Evolutionary conservation across 139 green algal species (phyloP).

Genomic region (Ulvella scutata): DNA sequence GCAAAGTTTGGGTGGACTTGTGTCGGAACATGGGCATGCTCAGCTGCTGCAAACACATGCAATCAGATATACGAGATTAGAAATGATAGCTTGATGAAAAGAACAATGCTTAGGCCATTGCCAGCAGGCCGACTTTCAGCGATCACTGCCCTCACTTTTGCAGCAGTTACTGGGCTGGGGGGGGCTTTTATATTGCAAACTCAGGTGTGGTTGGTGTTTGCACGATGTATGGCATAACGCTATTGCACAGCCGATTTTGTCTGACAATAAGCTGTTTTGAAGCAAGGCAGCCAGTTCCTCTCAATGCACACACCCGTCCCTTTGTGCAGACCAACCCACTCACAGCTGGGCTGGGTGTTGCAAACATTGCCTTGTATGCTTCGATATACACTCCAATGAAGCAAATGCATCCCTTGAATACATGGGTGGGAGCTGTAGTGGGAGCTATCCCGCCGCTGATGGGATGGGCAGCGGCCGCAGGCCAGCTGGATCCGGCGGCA

Average conservation of each 20-base stretch:
- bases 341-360: slow-evolving; percentile 68
- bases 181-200: slow-evolving; percentile 52
- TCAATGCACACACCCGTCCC: neutral
- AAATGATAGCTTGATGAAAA: slow-evolving; percentile 70
- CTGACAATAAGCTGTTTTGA: neutral
- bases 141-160: slow-evolving; percentile 68
- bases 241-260: neutral
- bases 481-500: slow-evolving; percentile 38
- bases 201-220: too few relatives aligned
- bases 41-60: slow-evolving; percentile 83
- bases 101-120: slow-evolving; percentile 80
- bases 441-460: slow-evolving; percentile 95
- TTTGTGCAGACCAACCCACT: slow-evolving; percentile 58
- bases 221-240: too few relatives aligned
- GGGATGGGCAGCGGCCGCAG: slow-evolving; percentile 76
- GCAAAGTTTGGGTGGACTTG: slow-evolving; percentile 54
- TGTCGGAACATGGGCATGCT: slow-evolving; percentile 69
- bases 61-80: slow-evolving; percentile 88
- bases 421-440: slow-evolving; percentile 94
- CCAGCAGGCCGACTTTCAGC: slow-evolving; percentile 57
- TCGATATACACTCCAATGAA: slow-evolving; percentile 95
- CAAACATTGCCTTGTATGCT: slow-evolving; percentile 92
- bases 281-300: neutral
- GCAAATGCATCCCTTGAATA: slow-evolving; percentile 55
- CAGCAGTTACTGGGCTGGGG: slow-evolving; percentile 31